phyloP scores from a whole-genome alignment of 768 basidiomycete genomes.

The Tremella fuciformis region DNA sequence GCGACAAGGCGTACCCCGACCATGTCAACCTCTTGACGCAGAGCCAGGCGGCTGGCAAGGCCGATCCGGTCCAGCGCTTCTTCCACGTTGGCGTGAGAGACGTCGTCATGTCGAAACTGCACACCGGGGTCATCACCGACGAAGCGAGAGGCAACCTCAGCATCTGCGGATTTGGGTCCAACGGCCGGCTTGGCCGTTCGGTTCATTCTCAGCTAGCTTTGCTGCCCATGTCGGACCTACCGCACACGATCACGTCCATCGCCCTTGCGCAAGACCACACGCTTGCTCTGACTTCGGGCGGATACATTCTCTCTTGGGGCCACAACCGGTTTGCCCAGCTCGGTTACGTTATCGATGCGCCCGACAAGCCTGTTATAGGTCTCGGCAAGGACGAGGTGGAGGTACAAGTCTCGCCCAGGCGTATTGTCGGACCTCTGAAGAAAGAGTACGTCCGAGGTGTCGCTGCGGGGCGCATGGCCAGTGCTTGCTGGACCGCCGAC shows the following conservation, averaged over 20 bases:
- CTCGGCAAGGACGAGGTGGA: conserved; percentile 63
- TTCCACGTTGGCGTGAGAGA: conserved; percentile 63
- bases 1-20: conserved; percentile 77
- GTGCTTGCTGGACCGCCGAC: conserved; percentile 76
- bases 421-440: conserved; percentile 70
- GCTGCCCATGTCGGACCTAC: conserved; percentile 61
- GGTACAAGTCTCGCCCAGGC: conserved; percentile 71
- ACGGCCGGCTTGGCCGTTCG: conserved; percentile 76
- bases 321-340: conserved; percentile 83
- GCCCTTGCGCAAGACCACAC: conserved; percentile 95
- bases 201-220: conserved; percentile 77
- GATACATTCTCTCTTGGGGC: conserved; percentile 88
- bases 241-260: conserved; percentile 62
- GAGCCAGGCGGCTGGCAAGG: conserved; percentile 35
- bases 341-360: conserved; percentile 73
- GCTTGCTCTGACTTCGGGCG: conserved; percentile 71
- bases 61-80: conserved; percentile 57
- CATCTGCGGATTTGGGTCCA: conserved; percentile 83
- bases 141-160: conserved; percentile 71
- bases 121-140: conserved; percentile 76
- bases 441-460: conserved; percentile 76
- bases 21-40: conserved; percentile 60
- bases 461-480: conserved; percentile 80
- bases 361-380: conserved; percentile 27
- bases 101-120: conserved; percentile 79